These are phyloP conservation scores for Botrytis deweyae DNA, from an alignment of 2,329 filamentous ascomycete species.

Conservation along the genomic window DNA sequence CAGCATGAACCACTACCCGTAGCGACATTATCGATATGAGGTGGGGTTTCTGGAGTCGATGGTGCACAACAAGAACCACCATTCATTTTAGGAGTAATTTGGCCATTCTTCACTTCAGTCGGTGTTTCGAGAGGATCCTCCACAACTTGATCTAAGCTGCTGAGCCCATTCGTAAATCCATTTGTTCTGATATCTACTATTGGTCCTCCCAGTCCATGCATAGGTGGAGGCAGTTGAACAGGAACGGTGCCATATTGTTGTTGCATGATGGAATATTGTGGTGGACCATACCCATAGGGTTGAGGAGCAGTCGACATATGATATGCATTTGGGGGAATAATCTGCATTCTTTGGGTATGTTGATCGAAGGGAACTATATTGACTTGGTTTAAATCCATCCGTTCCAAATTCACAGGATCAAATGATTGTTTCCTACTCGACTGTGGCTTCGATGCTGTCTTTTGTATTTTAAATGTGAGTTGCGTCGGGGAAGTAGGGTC, in stretches of 20 bases:
- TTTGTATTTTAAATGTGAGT: slow-evolving; percentile 36
- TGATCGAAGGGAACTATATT: slow-evolving; percentile 47
- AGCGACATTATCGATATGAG: slow-evolving; percentile 1
- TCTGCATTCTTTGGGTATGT: slow-evolving; percentile 32
- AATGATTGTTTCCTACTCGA: slow-evolving; percentile 48
- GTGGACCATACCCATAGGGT: slow-evolving; percentile 30
- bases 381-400: slow-evolving; percentile 54
- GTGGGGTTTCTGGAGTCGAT: slow-evolving; percentile 15
- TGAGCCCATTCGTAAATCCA: slow-evolving; percentile 26
- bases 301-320: slow-evolving; percentile 26
- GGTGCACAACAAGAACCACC: slow-evolving; percentile 24
- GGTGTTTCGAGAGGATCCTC: slow-evolving; percentile 33
- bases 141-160: slow-evolving; percentile 29
- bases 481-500: slow-evolving; percentile 44
- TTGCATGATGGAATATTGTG: slow-evolving; percentile 33
- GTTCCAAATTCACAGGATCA: slow-evolving; percentile 49
- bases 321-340: slow-evolving; percentile 32
- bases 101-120: slow-evolving; percentile 23
- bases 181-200: slow-evolving; percentile 21
- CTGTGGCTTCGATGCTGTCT: slow-evolving; percentile 28
- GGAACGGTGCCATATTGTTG: slow-evolving; percentile 28
- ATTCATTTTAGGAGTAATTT: slow-evolving; percentile 25
- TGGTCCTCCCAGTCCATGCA: slow-evolving; percentile 19
- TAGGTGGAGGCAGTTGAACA: slow-evolving; percentile 29
- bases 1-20: slow-evolving; percentile 28